These are phyloP conservation scores for Keqinozyma sinolaborantium DNA, from an alignment of 1,139 yeast species.

Conservation along the genomic window DNA sequence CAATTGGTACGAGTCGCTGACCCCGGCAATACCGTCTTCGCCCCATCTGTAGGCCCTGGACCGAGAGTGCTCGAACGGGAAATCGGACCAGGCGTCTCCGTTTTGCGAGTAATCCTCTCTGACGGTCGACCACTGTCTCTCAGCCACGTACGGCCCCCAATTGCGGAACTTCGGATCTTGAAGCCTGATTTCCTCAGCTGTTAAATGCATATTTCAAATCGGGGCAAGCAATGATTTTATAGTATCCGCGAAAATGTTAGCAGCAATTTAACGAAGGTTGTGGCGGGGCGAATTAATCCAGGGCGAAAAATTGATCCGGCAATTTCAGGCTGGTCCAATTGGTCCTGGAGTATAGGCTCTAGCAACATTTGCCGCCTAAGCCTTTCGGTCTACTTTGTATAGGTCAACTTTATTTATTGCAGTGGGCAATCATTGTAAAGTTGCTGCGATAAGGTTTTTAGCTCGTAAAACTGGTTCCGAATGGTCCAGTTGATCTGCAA, in stretches of 20 bases:
- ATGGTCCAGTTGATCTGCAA: too few relatives aligned
- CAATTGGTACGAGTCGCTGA: constrained; percentile 79
- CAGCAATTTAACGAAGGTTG: neutral
- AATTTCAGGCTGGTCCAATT: too few relatives aligned
- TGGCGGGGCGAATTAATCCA: neutral
- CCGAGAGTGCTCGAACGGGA: constrained; percentile 84
- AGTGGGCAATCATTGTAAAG: too few relatives aligned
- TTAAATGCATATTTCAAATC: constrained; percentile 11
- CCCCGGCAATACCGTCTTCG: constrained; percentile 94
- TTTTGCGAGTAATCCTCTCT: constrained; percentile 84
- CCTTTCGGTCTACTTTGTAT: too few relatives aligned
- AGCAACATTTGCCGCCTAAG: too few relatives aligned
- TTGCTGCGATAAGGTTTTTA: too few relatives aligned
- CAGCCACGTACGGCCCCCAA: constrained; percentile 93
- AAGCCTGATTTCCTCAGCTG: constrained; percentile 70
- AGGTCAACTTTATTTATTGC: too few relatives aligned
- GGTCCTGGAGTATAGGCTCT: too few relatives aligned
- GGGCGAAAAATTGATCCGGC: too few relatives aligned
- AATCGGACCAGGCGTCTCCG: constrained; percentile 93
- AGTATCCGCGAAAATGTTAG: neutral
- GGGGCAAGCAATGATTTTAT: neutral
- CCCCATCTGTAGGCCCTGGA: constrained; percentile 93
- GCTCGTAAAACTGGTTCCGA: too few relatives aligned
- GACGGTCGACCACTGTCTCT: constrained; percentile 93
- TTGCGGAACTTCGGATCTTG: constrained; percentile 63